Percentiles rank a stretch among this genome's conserved stretches.
phyloP scores from a whole-genome alignment of 2,329 filamentous ascomycete genomes.

The Neonectria hederae region DNA sequence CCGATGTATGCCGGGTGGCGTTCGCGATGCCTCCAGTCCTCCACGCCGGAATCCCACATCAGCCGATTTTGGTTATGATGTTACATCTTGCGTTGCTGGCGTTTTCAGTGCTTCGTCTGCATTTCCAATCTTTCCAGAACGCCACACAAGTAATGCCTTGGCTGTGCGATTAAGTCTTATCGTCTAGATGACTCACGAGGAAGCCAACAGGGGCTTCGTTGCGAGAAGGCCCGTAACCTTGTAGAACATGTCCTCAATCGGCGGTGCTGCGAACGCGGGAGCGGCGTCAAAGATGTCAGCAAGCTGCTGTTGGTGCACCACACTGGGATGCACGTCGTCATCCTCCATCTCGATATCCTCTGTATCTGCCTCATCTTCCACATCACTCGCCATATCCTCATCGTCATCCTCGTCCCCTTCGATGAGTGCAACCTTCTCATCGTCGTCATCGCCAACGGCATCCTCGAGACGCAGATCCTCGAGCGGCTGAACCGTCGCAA shows the following conservation, averaged over 20 bases:
- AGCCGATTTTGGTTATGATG: slow-evolving; percentile 14
- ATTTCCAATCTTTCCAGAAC: slow-evolving; percentile 6
- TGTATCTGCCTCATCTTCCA: slow-evolving; percentile 53
- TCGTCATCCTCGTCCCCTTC: slow-evolving; percentile 50
- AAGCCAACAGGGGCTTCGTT: slow-evolving; percentile 58
- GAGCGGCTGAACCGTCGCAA: slow-evolving; percentile 64
- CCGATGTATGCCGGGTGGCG: slow-evolving; percentile 34
- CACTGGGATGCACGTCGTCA: slow-evolving; percentile 62
- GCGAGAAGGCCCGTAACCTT: slow-evolving; percentile 71
- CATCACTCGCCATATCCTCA: slow-evolving; percentile 55
- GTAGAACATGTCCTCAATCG: slow-evolving; percentile 80
- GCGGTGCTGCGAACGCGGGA: slow-evolving; percentile 74
- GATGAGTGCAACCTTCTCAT: slow-evolving; percentile 43
- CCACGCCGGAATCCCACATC: slow-evolving; percentile 12
- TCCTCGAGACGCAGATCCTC: slow-evolving; percentile 62
- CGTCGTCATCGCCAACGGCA: slow-evolving; percentile 41
- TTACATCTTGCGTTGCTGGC: slow-evolving; percentile 8
- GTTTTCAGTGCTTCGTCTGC: background rate
- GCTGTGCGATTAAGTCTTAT: slow-evolving; percentile 21
- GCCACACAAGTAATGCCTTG: background rate
- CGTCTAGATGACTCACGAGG: slow-evolving; percentile 32
- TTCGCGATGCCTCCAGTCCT: slow-evolving; percentile 28
- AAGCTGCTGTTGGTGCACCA: slow-evolving; percentile 74
- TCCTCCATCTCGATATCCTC: slow-evolving; percentile 58
- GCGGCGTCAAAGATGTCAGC: slow-evolving; percentile 76